Evolutionary conservation across 345 rosid species (phyloP).

Genomic region (Linum lewisii): DNA sequence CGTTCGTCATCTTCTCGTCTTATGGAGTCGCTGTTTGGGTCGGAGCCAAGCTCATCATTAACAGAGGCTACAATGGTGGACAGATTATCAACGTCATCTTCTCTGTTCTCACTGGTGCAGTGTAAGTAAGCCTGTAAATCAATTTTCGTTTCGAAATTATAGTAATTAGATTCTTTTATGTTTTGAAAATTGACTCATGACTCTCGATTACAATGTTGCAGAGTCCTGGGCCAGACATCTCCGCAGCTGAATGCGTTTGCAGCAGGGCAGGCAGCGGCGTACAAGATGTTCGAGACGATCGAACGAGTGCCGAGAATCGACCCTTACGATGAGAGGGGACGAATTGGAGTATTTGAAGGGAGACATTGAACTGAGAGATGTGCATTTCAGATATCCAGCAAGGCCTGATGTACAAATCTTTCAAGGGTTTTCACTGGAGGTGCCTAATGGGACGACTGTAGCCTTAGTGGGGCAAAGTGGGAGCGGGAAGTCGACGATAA

Average conservation of each 20-base stretch:
- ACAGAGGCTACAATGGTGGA: conserved; percentile 69
- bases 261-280: conserved; percentile 60
- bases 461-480: conserved; percentile 78
- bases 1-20: conserved; percentile 32
- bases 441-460: conserved; percentile 46
- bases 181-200: too few species aligned
- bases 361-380: conserved; percentile 49
- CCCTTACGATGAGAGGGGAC: conserved; percentile 37
- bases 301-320: conserved; percentile 43
- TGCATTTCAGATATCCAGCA: conserved; percentile 56
- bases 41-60: conserved; percentile 52
- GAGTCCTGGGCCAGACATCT: conserved; percentile 60
- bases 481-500: conserved; percentile 66
- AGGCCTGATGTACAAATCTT: conserved; percentile 62
- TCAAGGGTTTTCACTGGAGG: conserved; percentile 44
- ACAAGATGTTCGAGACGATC: conserved; percentile 66
- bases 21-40: conserved; percentile 70
- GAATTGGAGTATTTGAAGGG: conserved; percentile 40
- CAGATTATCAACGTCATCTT: conserved; percentile 55
- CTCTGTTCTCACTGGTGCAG: conserved; percentile 63
- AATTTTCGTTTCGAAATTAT: too few species aligned
- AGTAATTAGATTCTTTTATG: too few species aligned
- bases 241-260: conserved; percentile 59
- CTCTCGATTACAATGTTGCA: conserved; percentile 1
- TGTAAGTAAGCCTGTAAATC: conserved; percentile 32